phyloP scores from a whole-genome alignment of 768 basidiomycete species.

The Lactarius quietus region DNA sequence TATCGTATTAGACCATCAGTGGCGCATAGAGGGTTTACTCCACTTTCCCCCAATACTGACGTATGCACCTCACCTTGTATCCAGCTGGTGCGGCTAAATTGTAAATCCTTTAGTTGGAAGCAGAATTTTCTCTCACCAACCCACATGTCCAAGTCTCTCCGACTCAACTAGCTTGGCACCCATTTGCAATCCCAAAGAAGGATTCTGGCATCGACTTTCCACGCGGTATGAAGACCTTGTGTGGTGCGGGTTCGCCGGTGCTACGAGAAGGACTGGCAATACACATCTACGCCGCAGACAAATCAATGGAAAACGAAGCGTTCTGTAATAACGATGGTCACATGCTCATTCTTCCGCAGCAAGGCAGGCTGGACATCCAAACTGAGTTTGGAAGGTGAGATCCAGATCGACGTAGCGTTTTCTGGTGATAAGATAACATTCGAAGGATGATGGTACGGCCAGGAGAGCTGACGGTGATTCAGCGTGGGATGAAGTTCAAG shows the following conservation, averaged over 20 bases:
- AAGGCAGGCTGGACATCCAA: constrained; percentile 63
- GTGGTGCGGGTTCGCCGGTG: constrained; percentile 60
- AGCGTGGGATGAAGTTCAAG: constrained; percentile 66
- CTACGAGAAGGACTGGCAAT: constrained; percentile 62
- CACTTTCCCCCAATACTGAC: constrained; percentile 54
- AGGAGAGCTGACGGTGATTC: constrained; percentile 63
- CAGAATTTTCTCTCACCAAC: constrained; percentile 56
- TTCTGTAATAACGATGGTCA: constrained; percentile 65
- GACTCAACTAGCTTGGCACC: constrained; percentile 64
- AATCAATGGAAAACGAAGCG: constrained; percentile 57
- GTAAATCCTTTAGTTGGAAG: constrained; percentile 46
- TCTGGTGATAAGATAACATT: neutral
- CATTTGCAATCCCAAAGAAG: constrained; percentile 50
- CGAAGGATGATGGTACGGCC: constrained; percentile 56
- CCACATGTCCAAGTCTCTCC: constrained; percentile 58
- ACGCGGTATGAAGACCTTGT: constrained; percentile 58
- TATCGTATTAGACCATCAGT: constrained; percentile 69
- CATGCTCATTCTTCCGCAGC: constrained; percentile 62
- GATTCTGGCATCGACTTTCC: constrained; percentile 49
- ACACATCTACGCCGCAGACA: constrained; percentile 57
- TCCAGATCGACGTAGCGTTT: constrained; percentile 3
- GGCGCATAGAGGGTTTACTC: constrained; percentile 58
- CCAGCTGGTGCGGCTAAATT: neutral
- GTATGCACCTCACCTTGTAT: constrained; percentile 35
- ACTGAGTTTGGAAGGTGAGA: constrained; percentile 64